Base-by-base conservation (phyloP, 805 yeast genomes). In the Yarrowia sp. region DNA sequence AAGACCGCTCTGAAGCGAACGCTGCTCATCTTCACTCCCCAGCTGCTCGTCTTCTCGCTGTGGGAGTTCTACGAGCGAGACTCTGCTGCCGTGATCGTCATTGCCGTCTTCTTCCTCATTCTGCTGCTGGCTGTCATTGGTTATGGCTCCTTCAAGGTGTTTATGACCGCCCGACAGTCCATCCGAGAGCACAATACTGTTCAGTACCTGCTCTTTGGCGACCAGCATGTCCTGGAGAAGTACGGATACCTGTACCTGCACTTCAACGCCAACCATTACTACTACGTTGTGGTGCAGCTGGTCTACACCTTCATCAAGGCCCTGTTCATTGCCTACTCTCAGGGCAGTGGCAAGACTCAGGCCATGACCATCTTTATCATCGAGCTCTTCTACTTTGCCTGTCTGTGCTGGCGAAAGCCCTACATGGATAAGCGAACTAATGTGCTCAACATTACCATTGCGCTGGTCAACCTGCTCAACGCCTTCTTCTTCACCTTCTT, bases 181-280 rank as follows among this genome's bases (percentile, higher is more conserved):
- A 79, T 86, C 52, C 74, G 76, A 36, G 77, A 81, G 61, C 87
- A 85, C 75, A 86, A 88, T 61, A 92, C 94, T 72, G 93, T 97
- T 0, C 97, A 97, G 19, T 96, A 94, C 58, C 78, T 91, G 68
- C 80, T 93, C 67, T 93, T 92, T 74, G 96, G 97, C 69, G 90
- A 93, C 74, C 82, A 87, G 55, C 79, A 80, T 36, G 83, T 91
- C 40, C 83, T 92, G 75, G 85, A 87, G 80, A 89, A 89, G 75
- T 92, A 88, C 75, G 97, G 97, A 0, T 93, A 89, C 78, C 85
- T 92, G 74, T 93, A 92, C 79, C 90, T 96, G 15, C 92, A 91
- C 92, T 92, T 89, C 78, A 85, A 85, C 70, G 96, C 97, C 20
- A 81, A 81, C 33, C 86, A 83, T 74, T 92, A 90, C 79, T 93